Percentiles rank a stretch among this genome's conserved stretches.
Conservation (phyloP, 2,329 filamentous ascomycete genomes). For the Colletotrichum lini region DNA sequence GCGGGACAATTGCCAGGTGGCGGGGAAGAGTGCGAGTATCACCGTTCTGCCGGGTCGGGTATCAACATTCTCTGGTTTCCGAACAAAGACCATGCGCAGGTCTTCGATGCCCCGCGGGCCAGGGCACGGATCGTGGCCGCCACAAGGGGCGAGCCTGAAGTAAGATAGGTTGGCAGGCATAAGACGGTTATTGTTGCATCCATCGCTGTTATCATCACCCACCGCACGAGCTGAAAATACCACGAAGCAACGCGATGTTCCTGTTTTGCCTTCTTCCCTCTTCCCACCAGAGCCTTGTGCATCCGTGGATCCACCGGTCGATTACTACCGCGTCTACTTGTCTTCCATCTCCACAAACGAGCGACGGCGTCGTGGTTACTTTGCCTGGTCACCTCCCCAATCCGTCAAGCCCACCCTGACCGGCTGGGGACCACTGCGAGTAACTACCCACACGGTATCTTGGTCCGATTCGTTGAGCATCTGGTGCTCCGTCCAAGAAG, state of each 20-base stretch:
- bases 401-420: constrained; percentile 74
- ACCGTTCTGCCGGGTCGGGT: constrained; percentile 48
- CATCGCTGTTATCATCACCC: neutral
- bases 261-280: neutral
- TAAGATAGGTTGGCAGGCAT: neutral
- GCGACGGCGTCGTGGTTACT: constrained; percentile 30
- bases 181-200: neutral
- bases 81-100: constrained; percentile 75
- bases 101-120: constrained; percentile 61
- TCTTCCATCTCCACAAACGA: constrained; percentile 6
- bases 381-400: constrained; percentile 69
- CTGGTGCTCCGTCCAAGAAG: constrained; percentile 80
- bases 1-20: neutral
- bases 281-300: neutral
- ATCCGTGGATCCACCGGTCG: neutral
- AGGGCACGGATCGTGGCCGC: constrained; percentile 49
- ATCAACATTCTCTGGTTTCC: constrained; percentile 74
- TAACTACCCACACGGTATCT: constrained; percentile 76
- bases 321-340: neutral
- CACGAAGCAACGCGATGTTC: neutral
- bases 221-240: neutral
- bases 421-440: constrained; percentile 72
- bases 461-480: constrained; percentile 74
- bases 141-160: constrained; percentile 40
- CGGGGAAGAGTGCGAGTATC: constrained; percentile 13